A percentile compares a stretch with the other conserved stretches of the same genome.
Conservation (phyloP, 768 basidiomycete genomes). For the Trametes cubensis region DNA sequence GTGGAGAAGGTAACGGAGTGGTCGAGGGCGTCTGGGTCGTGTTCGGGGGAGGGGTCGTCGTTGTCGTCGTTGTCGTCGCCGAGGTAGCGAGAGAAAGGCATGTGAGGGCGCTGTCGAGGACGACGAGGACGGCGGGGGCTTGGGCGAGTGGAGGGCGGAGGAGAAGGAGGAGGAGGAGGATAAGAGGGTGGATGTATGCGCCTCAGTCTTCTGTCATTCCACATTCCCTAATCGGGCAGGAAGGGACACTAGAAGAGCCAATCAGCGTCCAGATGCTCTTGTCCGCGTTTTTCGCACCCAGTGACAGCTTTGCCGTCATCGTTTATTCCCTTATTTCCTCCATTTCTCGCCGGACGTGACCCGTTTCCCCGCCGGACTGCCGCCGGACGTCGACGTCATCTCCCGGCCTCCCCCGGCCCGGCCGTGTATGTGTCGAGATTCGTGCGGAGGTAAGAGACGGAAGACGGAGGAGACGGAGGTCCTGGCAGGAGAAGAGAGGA, state of each 20-base stretch:
- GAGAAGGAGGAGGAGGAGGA: neutral
- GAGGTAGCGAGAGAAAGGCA: slow-evolving; percentile 36
- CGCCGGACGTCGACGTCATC: too few species aligned
- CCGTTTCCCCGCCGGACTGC: too few species aligned
- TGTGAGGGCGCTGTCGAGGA: slow-evolving; percentile 6
- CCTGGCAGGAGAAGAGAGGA: too few species aligned
- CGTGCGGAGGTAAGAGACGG: too few species aligned
- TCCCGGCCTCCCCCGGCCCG: too few species aligned
- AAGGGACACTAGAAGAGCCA: slow-evolving; percentile 1
- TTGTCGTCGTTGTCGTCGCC: slow-evolving; percentile 13
- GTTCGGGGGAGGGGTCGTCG: slow-evolving; percentile 4
- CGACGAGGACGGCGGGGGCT: slow-evolving; percentile 3
- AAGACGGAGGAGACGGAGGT: too few species aligned
- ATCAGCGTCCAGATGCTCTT: neutral
- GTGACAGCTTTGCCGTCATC: neutral
- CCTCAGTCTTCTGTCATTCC: slow-evolving; percentile 15
- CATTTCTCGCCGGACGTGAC: neutral
- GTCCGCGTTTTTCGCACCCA: slow-evolving; percentile 18
- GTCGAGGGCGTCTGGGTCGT: slow-evolving; percentile 20
- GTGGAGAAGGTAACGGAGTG: slow-evolving; percentile 30
- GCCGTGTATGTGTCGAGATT: too few species aligned
- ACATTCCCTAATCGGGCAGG: slow-evolving; percentile 9
- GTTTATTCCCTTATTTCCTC: neutral
- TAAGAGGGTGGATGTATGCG: neutral
- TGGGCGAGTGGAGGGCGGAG: neutral